A percentile compares a stretch with the other conserved stretches of the same genome.
phyloP scores from a whole-genome alignment of 2,329 filamentous ascomycete species.

The Stemphylium vesicarium region DNA sequence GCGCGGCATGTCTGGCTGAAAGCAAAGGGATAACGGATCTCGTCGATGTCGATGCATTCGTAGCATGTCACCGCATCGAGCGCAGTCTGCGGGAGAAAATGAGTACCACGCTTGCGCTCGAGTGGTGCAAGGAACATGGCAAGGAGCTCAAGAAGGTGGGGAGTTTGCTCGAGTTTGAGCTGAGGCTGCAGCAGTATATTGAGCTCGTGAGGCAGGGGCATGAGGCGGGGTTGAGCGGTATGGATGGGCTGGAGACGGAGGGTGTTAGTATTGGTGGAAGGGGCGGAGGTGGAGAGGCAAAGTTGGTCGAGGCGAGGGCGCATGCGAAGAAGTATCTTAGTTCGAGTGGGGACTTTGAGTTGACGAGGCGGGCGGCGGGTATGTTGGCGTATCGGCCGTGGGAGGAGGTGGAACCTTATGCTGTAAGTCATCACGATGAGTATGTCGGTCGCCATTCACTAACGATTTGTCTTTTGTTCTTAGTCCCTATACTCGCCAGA shows the following conservation, averaged over 20 bases:
- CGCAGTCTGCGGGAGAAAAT: slow-evolving; percentile 69
- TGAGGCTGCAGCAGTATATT: slow-evolving; percentile 93
- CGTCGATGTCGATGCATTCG: slow-evolving; percentile 88
- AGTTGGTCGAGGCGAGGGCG: slow-evolving; percentile 75
- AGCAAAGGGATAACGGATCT: slow-evolving; percentile 80
- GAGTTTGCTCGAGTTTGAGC: slow-evolving; percentile 89
- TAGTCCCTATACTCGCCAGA: slow-evolving; percentile 74
- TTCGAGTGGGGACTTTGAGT: slow-evolving; percentile 71
- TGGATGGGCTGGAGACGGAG: slow-evolving; percentile 31
- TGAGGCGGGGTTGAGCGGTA: slow-evolving; percentile 33
- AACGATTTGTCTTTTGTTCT: slow-evolving; percentile 24
- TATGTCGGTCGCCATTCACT: background rate
- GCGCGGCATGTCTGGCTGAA: slow-evolving; percentile 74
- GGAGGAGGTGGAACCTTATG: slow-evolving; percentile 65
- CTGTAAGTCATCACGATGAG: slow-evolving; percentile 48
- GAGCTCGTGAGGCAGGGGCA: slow-evolving; percentile 75
- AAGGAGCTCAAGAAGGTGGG: slow-evolving; percentile 88
- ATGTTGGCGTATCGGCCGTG: slow-evolving; percentile 76
- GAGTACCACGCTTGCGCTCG: slow-evolving; percentile 77
- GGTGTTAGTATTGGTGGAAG: slow-evolving; percentile 28
- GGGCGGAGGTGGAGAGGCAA: slow-evolving; percentile 51
- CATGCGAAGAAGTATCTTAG: slow-evolving; percentile 85
- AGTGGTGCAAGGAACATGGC: slow-evolving; percentile 94
- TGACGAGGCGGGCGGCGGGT: slow-evolving; percentile 75
- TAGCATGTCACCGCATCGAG: slow-evolving; percentile 78